phyloP scores from a whole-genome alignment of 768 basidiomycete genomes.

The Ramaria rubella region DNA sequence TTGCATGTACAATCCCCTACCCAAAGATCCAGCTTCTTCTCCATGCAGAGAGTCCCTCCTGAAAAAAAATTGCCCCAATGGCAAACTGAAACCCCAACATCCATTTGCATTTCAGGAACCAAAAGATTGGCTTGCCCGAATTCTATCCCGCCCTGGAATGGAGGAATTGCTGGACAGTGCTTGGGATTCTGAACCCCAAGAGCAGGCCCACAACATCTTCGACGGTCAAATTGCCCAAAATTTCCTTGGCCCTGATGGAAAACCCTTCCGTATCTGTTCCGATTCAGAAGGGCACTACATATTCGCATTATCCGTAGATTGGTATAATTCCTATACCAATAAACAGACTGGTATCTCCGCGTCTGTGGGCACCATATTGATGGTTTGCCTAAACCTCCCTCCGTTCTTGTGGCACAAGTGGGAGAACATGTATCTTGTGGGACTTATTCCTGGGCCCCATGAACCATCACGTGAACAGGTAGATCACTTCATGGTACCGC shows the following conservation, averaged over 20 bases:
- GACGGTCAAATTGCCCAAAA: slow-evolving; percentile 19
- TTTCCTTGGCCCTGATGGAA: slow-evolving; percentile 24
- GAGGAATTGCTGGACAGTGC: slow-evolving; percentile 22
- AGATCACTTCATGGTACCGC: slow-evolving; percentile 21
- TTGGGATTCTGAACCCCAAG: background rate
- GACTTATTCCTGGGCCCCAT: slow-evolving; percentile 32
- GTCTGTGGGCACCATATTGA: slow-evolving; percentile 27
- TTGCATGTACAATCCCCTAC: background rate
- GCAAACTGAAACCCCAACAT: background rate
- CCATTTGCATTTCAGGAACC: background rate
- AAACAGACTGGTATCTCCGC: slow-evolving; percentile 20
- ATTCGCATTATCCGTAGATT: slow-evolving; percentile 30
- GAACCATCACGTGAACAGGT: slow-evolving; percentile 23
- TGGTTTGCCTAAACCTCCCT: slow-evolving; percentile 34
- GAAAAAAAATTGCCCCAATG: background rate
- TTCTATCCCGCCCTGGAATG: no score
- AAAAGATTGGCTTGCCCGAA: slow-evolving; percentile 24
- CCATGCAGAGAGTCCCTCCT: background rate
- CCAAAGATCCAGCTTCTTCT: background rate
- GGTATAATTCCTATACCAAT: slow-evolving; percentile 30
- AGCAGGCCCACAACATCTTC: slow-evolving; percentile 20
- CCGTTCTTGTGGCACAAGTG: slow-evolving; percentile 20
- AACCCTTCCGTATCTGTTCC: slow-evolving; percentile 15
- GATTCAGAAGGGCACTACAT: slow-evolving; percentile 21
- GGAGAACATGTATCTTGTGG: no score